These are phyloP conservation scores for Dactylis glomerata DNA, from an alignment of 176 grass and related monocot genomes.

Conservation along the genomic window DNA sequence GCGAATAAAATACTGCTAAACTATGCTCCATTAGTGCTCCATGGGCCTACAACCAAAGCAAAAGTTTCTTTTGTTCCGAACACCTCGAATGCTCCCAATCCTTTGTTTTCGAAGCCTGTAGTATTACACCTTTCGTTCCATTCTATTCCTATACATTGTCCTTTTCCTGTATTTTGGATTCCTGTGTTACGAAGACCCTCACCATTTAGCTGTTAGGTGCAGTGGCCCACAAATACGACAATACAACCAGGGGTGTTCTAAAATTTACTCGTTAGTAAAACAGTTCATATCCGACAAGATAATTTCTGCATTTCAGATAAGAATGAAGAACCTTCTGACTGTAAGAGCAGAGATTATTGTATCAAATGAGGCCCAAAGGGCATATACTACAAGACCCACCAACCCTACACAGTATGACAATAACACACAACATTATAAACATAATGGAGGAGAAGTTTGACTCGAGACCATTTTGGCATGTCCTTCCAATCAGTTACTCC, in stretches of 20 bases:
- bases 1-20: no score
- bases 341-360: not conserved
- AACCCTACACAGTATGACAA: not conserved
- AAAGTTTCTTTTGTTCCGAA: no score
- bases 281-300: not conserved
- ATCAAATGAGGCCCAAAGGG: not conserved
- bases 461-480: not conserved
- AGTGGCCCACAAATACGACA: not conserved
- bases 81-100: no score
- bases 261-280: not conserved
- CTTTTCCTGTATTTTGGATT: no score
- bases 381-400: not conserved
- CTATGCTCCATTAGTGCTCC: no score
- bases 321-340: not conserved
- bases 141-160: no score
- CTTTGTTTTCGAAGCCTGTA: no score
- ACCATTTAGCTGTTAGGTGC: not conserved
- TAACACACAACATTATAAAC: not conserved
- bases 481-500: conserved; percentile 12
- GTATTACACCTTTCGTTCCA: no score
- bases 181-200: no score
- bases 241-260: not conserved
- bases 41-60: no score
- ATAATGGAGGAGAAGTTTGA: not conserved
- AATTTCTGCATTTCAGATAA: not conserved